Percentiles rank a stretch among this genome's conserved stretches.
These are phyloP conservation scores for Alternaria ventricosa DNA, from an alignment of 2,329 filamentous ascomycete genomes.

Conservation along the genomic window DNA sequence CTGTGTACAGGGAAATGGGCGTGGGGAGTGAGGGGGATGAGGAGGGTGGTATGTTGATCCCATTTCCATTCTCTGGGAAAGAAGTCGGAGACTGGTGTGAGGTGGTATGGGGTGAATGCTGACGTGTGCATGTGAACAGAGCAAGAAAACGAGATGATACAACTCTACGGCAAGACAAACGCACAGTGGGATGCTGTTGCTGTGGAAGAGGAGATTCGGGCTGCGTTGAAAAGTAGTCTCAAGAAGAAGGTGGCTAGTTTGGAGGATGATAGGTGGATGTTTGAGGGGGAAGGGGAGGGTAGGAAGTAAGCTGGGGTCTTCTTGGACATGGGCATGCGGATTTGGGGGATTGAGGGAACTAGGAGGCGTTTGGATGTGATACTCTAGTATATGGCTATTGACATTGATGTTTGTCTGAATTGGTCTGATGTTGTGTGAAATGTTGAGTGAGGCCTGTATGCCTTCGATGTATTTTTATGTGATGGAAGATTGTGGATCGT, in stretches of 20 bases:
- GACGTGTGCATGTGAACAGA: slow-evolving; percentile 21
- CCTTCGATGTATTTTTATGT: background rate
- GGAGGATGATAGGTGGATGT: slow-evolving; percentile 91
- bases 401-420: background rate
- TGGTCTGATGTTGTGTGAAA: too few relatives aligned
- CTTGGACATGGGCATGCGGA: background rate
- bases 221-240: slow-evolving; percentile 67
- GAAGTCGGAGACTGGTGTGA: background rate
- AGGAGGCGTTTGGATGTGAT: background rate
- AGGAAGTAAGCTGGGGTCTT: slow-evolving; percentile 10
- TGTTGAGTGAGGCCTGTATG: background rate
- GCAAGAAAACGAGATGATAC: slow-evolving; percentile 43
- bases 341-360: too few relatives aligned
- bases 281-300: slow-evolving; percentile 65
- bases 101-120: too few relatives aligned
- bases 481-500: background rate
- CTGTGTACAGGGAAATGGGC: slow-evolving; percentile 32
- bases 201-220: slow-evolving; percentile 52
- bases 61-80: background rate
- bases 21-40: slow-evolving; percentile 35
- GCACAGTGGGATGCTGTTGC: slow-evolving; percentile 36
- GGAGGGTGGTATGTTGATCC: slow-evolving; percentile 35
- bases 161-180: slow-evolving; percentile 40
- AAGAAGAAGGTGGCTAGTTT: slow-evolving; percentile 74
- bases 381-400: background rate